Base-by-base conservation (phyloP, 768 basidiomycete genomes). In the Suillus subalutaceus region DNA sequence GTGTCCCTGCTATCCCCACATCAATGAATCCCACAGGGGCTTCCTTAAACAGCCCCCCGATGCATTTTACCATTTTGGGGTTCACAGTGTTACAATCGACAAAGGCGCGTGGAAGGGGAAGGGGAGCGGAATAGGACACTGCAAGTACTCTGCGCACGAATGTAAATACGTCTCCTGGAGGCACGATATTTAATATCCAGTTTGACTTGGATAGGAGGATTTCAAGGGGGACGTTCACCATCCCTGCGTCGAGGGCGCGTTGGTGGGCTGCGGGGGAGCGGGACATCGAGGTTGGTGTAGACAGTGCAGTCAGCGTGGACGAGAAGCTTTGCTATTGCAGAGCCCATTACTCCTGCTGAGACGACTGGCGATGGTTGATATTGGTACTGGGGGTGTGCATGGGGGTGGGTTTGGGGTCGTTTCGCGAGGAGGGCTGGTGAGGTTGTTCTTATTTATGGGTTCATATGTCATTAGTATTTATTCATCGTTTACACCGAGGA, bases 51-150 rank as follows among this genome's bases (percentile, higher is more conserved):
- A 85, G 72, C 56, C 65, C 69, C 4, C 81, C 78, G 56, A 88
- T 84, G n/a, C 70, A 70, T 71, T 80, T 79, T 53, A 81, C 80
- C 6, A 83, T 82, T 55, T 74, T 78, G 10, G 84, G 83, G 68
- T 80, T 86, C n/a, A 87, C 80, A 3, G 86, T 85, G 67, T 88
- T 87, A 70, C 84, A 85, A 72, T 87, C 85, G 20, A 80, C 83
- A 69, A 83, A 86, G 13, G 81, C 69, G 30, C 80, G 72, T 56
- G 37, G 37, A 37, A 37, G 9, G 7, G 37, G 8, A 37, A 37
- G 37, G 9, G 37, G 37, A 3, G 6, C 35, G 13, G 50, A 26
- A 52, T 15, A 12, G 23, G 26, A 8, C 8, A 4, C 26, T 15
- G 20, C 18, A 13, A 64, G 15, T n/a, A 32, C 20, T 5, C 8